Conservation (phyloP, 306 rosid genomes). For the Alnus rubra region DNA sequence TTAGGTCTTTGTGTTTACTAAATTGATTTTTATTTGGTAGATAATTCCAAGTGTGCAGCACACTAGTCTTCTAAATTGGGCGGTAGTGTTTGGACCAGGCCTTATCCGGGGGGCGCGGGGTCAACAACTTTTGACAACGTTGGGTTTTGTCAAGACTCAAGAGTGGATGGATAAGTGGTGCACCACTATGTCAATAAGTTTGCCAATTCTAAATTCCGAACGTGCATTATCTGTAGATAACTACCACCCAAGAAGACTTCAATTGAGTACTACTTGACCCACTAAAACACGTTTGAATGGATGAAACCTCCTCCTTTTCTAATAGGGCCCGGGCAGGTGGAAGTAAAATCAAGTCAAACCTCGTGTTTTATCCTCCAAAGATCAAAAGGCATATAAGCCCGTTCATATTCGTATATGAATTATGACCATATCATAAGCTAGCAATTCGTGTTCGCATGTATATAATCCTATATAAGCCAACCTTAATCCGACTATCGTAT, state of each 20-base stretch:
- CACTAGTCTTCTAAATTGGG: neutral
- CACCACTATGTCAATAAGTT: constrained; percentile 6
- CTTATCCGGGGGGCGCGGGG: neutral
- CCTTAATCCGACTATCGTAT: no score
- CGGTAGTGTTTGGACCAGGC: neutral
- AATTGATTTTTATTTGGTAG: neutral
- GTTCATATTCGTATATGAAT: no score
- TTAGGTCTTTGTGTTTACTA: no score
- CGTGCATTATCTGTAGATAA: neutral
- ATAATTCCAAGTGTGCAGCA: neutral
- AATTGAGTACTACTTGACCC: neutral
- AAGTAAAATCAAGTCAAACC: neutral
- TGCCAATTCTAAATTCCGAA: neutral
- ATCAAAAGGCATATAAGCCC: no score
- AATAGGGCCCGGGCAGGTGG: no score
- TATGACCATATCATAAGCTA: no score
- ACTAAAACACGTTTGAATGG: neutral
- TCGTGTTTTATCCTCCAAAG: neutral
- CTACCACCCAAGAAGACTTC: neutral
- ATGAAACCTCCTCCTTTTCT: no score
- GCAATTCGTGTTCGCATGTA: no score
- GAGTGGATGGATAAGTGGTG: constrained; percentile 6
- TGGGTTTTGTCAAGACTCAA: neutral
- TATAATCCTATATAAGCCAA: no score
- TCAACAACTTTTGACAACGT: neutral